Conservation (phyloP, 495 filamentous ascomycete genomes). For the Parmelia sp. region DNA sequence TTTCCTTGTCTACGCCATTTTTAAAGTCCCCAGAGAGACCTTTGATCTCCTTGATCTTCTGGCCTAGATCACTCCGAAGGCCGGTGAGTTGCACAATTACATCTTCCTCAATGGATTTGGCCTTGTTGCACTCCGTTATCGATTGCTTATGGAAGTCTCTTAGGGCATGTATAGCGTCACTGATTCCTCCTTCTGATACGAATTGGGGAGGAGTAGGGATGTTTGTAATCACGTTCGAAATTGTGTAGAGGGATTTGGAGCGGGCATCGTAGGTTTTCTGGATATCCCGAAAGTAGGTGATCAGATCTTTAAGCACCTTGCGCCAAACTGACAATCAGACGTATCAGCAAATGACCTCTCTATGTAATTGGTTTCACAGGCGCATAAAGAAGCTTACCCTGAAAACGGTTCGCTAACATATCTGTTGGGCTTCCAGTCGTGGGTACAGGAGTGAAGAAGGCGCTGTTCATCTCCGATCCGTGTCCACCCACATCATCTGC, state of each 20-base stretch:
- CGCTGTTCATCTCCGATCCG: slow-evolving; percentile 66
- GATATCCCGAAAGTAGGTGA: slow-evolving; percentile 89
- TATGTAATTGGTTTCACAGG: background rate
- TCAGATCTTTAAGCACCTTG: slow-evolving; percentile 90
- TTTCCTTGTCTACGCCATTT: slow-evolving; percentile 58
- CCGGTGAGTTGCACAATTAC: slow-evolving; percentile 82
- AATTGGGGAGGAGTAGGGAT: slow-evolving; percentile 66
- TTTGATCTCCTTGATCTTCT: slow-evolving; percentile 98
- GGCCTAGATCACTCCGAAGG: slow-evolving; percentile 76
- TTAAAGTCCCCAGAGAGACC: slow-evolving; percentile 88
- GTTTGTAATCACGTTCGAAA: slow-evolving; percentile 78
- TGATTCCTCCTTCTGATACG: slow-evolving; percentile 69
- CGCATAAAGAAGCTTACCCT: slow-evolving; percentile 53
- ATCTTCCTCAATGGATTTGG: slow-evolving; percentile 81
- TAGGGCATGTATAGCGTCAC: slow-evolving; percentile 77
- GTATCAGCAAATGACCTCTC: background rate
- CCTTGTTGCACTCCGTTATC: slow-evolving; percentile 79
- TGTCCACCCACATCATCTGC: slow-evolving; percentile 52
- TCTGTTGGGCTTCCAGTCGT: slow-evolving; percentile 85
- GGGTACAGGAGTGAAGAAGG: slow-evolving; percentile 82
- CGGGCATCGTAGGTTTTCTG: slow-evolving; percentile 84
- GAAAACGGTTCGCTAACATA: slow-evolving; percentile 79
- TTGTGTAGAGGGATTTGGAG: slow-evolving; percentile 72
- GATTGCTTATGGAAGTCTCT: slow-evolving; percentile 75
- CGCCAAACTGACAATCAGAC: slow-evolving; percentile 64